Conservation (phyloP, 1,284 basidiomycete genomes). For the Schizopora paradoxa region DNA sequence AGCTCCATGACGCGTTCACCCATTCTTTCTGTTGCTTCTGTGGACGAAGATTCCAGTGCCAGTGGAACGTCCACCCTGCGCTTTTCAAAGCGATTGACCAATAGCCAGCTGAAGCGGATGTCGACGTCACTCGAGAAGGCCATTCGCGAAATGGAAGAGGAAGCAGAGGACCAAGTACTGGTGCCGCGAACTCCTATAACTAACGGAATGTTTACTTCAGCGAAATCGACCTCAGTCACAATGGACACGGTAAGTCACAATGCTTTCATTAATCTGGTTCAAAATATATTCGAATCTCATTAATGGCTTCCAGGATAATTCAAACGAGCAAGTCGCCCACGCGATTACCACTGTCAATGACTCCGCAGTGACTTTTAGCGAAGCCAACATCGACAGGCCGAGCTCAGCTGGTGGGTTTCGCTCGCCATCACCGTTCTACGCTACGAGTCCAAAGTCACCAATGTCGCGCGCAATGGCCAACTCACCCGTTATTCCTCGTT, state of each 20-base stretch:
- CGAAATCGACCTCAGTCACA: too few species aligned
- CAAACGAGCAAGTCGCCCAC: too few species aligned
- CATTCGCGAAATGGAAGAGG: slow-evolving; percentile 59
- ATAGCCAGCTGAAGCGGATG: slow-evolving; percentile 52
- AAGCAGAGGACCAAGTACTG: slow-evolving; percentile 63
- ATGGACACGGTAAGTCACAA: too few species aligned
- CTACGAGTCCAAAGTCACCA: slow-evolving; percentile 44
- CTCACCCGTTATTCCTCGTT: slow-evolving; percentile 79
- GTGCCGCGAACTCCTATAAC: slow-evolving; percentile 43
- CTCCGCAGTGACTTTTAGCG: slow-evolving; percentile 9
- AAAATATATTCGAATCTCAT: too few species aligned
- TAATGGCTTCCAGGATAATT: too few species aligned
- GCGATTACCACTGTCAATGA: slow-evolving; percentile 10
- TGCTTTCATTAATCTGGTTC: too few species aligned
- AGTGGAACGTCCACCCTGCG: slow-evolving; percentile 29
- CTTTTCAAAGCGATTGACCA: slow-evolving; percentile 45
- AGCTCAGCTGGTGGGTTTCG: slow-evolving; percentile 12
- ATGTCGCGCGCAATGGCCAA: slow-evolving; percentile 72
- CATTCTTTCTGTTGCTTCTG: slow-evolving; percentile 29
- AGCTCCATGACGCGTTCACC: slow-evolving; percentile 34
- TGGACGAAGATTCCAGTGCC: slow-evolving; percentile 17
- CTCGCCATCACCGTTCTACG: slow-evolving; percentile 46
- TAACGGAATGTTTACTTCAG: too few species aligned
- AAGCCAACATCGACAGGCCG: slow-evolving; percentile 14
- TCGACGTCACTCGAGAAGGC: slow-evolving; percentile 68